Percentiles rank a stretch among this genome's conserved stretches.
phyloP scores from a whole-genome alignment of 192 early-diverging fungal genomes.

The Neocallimastix lanati region DNA sequence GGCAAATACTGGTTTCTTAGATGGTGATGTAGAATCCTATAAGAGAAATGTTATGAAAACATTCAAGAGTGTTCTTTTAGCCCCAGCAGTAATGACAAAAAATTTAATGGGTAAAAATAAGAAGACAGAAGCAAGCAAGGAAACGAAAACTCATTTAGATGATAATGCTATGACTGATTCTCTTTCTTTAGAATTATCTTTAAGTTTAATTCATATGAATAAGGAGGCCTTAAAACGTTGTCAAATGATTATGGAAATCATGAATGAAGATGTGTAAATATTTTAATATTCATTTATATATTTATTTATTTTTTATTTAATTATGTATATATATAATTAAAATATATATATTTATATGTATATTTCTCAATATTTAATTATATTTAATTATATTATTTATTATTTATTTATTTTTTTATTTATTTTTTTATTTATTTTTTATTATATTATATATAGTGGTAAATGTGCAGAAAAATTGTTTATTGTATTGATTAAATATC shows the following conservation, averaged over 20 bases:
- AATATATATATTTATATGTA: too few species aligned
- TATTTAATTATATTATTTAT: too few species aligned
- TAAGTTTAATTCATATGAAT: conserved; percentile 76
- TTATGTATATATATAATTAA: too few species aligned
- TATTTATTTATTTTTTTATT: too few species aligned
- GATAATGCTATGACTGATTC: background rate
- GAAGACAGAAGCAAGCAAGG: background rate
- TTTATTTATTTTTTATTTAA: too few species aligned
- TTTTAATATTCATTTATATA: too few species aligned
- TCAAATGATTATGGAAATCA: conserved; percentile 17
- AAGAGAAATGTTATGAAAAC: conserved; percentile 32
- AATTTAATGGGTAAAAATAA: conserved; percentile 11
- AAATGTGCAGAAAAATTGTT: too few species aligned
- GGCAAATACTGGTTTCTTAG: conserved; percentile 6
- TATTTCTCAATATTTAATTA: too few species aligned
- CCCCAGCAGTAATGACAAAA: conserved; percentile 20
- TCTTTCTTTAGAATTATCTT: conserved; percentile 58
- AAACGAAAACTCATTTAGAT: conserved; percentile 2
- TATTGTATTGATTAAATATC: too few species aligned
- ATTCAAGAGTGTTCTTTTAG: conserved; percentile 30
- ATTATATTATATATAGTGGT: too few species aligned
- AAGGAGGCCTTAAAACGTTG: conserved; percentile 44
- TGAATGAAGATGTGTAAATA: background rate
- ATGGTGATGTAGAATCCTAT: conserved; percentile 25
- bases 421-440: too few species aligned